Conservation (phyloP, 257 asterid species). For the Jaltomata sinuosa region DNA sequence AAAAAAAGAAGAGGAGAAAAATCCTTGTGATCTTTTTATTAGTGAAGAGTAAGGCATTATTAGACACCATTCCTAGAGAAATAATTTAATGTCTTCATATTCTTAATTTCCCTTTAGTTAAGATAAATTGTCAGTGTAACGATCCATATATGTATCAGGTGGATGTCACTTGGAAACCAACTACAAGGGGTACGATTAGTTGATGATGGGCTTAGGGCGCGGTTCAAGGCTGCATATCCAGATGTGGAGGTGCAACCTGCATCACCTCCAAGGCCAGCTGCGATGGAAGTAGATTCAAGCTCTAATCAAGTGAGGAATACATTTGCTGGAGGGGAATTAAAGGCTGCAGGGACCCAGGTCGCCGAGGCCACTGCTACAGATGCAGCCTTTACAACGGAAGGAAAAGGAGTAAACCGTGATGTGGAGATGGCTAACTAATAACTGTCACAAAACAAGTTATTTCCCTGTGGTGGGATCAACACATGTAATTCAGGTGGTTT, state of each 20-base stretch:
- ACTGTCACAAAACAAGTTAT: background rate
- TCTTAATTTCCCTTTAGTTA: background rate
- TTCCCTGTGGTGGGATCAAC: background rate
- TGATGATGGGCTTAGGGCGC: conserved; percentile 91
- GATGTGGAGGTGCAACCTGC: conserved; percentile 95
- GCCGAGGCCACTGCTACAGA: conserved; percentile 19
- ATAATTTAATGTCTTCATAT: background rate
- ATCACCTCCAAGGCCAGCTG: conserved; percentile 73
- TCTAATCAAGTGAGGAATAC: conserved; percentile 31
- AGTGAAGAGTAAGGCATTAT: background rate
- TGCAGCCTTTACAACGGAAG: conserved; percentile 19
- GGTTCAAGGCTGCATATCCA: conserved; percentile 92
- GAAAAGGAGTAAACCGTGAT: conserved; percentile 26
- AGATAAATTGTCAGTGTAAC: background rate
- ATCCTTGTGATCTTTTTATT: background rate
- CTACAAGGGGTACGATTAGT: conserved; percentile 81
- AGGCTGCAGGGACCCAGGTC: conserved; percentile 19
- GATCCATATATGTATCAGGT: conserved; percentile 32
- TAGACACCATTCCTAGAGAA: background rate
- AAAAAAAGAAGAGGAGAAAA: background rate
- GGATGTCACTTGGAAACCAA: conserved; percentile 95
- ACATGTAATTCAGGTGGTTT: background rate
- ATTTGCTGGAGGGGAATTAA: conserved; percentile 28
- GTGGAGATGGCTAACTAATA: conserved; percentile 31
- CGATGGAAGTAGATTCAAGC: conserved; percentile 62